Evolutionary conservation across 225 moss, liverwort and hornwort species (phyloP), one percentile per base, ranked within the genome.

Genomic region (Antitrichia curtipendula): DNA sequence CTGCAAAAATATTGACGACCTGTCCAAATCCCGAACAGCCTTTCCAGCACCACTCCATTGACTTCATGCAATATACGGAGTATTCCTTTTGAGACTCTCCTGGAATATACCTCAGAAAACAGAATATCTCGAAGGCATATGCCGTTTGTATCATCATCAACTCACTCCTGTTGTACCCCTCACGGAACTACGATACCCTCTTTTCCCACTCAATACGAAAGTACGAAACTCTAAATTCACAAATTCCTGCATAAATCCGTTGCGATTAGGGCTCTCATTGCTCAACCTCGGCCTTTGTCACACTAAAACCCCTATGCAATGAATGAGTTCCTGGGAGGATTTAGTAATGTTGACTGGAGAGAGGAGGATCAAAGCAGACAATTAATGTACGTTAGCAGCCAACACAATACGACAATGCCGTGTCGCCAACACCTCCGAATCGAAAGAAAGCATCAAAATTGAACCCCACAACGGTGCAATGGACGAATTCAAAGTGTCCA

Each of bases 81-180:
- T 21, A 15, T 5, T 62, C 18, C 40, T 81, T 53, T 31, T 29
- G 53, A 87, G 24, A 29, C 14, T 53, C 77, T 50, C 20, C 16
- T 36, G 47, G 74, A 43, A 79, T 86, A 70, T 84, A 17, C 73
- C 65, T 53, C 52, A 52, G 24, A 53, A n/a, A 81, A 31, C n/a
- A 70, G 89, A 58, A 91, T 90, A 86, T 90, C 86, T 83, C 45
- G 20, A 59, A 41, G 64, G 91, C 60, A 91, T 88, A 88, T 91
- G 53, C 89, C 78, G 47, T 59, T 60, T 12, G 74, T 1, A 84
- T 14, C 29, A 57, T 84, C 32, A 56, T 76, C 27, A 32, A 56
- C 32, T 56, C 68, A 24, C 29, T 36, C 54, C 75, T 45, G 13
- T 38, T 60, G 18, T 19, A 19, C 58, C 43, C 10, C 28, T 34